A percentile compares a stretch with the other conserved stretches of the same genome.
Evolutionary conservation across 768 basidiomycete genomes (phyloP).

Genomic region (Lentinula sp.): DNA sequence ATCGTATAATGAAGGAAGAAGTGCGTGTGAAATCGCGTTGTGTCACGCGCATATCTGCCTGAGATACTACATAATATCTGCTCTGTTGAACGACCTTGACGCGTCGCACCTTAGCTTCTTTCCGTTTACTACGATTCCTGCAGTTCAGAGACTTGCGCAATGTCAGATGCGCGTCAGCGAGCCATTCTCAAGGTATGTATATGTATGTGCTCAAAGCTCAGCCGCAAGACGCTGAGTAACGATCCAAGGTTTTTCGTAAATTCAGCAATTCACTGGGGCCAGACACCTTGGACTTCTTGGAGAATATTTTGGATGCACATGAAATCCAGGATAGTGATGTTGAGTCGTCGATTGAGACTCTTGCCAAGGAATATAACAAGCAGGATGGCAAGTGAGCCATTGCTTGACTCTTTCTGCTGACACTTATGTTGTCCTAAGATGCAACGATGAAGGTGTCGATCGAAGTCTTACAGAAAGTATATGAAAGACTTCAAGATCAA

Average conservation of each 20-base stretch:
- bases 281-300: constrained; percentile 66
- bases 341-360: constrained; percentile 69
- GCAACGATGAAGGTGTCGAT: constrained; percentile 79
- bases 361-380: constrained; percentile 84
- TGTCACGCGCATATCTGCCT: not conserved
- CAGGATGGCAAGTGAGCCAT: constrained; percentile 61
- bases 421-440: constrained; percentile 34
- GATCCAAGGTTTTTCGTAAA: constrained; percentile 73
- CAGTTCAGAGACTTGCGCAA: constrained; percentile 12
- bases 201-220: not conserved
- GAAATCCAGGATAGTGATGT: constrained; percentile 66
- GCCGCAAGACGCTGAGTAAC: not conserved
- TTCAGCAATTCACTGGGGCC: constrained; percentile 85
- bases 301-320: constrained; percentile 64
- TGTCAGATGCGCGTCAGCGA: constrained; percentile 43
- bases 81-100: not conserved
- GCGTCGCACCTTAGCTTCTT: constrained; percentile 2
- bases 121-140: constrained; percentile 4
- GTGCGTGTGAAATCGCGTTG: not conserved
- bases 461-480: constrained; percentile 62
- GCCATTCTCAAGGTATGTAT: constrained; percentile 38
- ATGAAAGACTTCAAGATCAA: constrained; percentile 67
- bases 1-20: constrained; percentile 23
- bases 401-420: not conserved
- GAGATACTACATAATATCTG: too few species aligned